Evolutionary conservation across 164 flowering plant species (phyloP).

Genomic region (Macadamia integrifolia): DNA sequence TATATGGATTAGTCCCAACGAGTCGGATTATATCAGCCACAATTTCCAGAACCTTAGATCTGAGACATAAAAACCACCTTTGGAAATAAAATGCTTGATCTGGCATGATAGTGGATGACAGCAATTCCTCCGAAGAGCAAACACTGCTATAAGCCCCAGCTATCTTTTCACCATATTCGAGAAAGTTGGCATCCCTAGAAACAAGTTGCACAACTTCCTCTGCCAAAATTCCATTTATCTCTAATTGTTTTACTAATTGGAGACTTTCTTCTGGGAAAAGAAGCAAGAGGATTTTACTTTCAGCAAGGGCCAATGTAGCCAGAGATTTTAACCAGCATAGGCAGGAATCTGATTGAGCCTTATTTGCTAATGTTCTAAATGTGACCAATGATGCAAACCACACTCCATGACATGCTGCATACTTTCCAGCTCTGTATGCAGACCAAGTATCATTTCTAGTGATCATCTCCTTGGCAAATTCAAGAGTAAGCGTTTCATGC

Average conservation of each 20-base stretch:
- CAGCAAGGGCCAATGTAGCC: constrained; percentile 38
- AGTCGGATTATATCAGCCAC: constrained; percentile 36
- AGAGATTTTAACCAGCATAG: constrained; percentile 54
- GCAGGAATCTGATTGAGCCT: constrained; percentile 38
- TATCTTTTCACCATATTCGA: constrained; percentile 23
- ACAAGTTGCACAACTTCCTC: constrained; percentile 13
- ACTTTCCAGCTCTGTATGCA: constrained; percentile 52
- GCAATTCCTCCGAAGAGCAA: constrained; percentile 28
- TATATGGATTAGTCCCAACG: constrained; percentile 17
- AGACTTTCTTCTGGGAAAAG: constrained; percentile 22
- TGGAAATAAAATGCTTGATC: constrained; percentile 47
- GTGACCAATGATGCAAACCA: constrained; percentile 51
- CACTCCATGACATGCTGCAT: constrained; percentile 58
- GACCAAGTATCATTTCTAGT: constrained; percentile 38
- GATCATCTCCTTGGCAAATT: constrained; percentile 38
- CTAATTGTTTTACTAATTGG: constrained; percentile 15
- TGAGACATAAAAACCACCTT: constrained; percentile 64
- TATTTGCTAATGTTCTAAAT: constrained; percentile 37
- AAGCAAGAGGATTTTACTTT: constrained; percentile 36
- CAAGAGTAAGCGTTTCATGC: constrained; percentile 31
- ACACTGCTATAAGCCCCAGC: constrained; percentile 20
- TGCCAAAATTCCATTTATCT: constrained; percentile 11
- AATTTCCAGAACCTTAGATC: constrained; percentile 39
- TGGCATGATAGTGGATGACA: constrained; percentile 21
- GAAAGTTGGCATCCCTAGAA: constrained; percentile 10